Base-by-base conservation (phyloP, 1,284 basidiomycete species). In the Jaminaea rosea region DNA sequence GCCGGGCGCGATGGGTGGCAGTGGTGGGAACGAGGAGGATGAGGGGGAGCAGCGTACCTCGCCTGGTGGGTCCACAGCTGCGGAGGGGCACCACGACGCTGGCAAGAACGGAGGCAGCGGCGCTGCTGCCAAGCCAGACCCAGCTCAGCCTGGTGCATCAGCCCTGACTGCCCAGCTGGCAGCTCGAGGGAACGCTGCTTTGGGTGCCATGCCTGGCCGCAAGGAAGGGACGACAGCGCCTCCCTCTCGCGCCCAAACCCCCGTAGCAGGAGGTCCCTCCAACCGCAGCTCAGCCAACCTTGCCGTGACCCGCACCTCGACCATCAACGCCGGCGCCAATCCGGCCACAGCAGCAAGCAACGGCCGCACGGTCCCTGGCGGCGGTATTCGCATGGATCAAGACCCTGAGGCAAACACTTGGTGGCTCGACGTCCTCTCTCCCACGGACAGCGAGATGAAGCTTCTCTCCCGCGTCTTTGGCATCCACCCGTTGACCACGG, bases 371-470 rank as follows among this genome's bases (percentile, higher is more conserved):
- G 53, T 63, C 4, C 67, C 67, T 10, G 67, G 67, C 32, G 67
- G 67, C 10, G 63, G 63, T 3, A 65, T 67, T 23, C 56, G 65
- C 27, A 67, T 69, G 63, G 67, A 69, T 17, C 55, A 65, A 23
- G 65, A 66, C 26, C 61, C 79, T 0, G 89, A 91, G 67, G 80
- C 79, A 2, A 85, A 80, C 72, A 96, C 92, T 1, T 99, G 94
- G 94, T 99, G 94, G 94, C 77, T 99, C 59, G 94, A 99, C 68
- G 83, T 98, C 1, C 82, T 86, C 47, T 87, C 84, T 54, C 94
- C 94, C 0, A 97, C 92, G 0, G 94, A 99, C 65, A 88, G 92
- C 53, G 94, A 98, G 77, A 98, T 98, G 94, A 89, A 89, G 73
- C 83, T 93, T 76, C 79, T 99, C 27, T 88, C 87, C 49, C 56